Percentiles rank a stretch among this genome's conserved stretches.
Conservation (phyloP, 805 yeast genomes). For the Candida qinlingensis region DNA sequence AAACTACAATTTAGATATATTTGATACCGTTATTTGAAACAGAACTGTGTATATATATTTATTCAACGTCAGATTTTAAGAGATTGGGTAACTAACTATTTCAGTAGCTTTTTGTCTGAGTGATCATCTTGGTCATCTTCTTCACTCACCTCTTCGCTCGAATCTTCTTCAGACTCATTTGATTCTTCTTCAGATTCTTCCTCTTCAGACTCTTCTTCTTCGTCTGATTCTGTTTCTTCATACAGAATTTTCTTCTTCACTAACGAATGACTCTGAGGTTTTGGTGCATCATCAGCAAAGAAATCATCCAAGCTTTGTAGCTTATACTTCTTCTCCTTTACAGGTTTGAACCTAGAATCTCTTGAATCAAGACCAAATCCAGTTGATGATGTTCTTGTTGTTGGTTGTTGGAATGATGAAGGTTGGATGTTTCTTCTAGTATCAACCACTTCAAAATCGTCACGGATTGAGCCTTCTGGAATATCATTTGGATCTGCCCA, state of each 20-base stretch:
- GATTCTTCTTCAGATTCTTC: slow-evolving; percentile 25
- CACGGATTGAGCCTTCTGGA: slow-evolving; percentile 32
- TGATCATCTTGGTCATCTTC: slow-evolving; percentile 1
- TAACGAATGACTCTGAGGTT: slow-evolving; percentile 4
- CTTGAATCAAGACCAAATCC: neutral
- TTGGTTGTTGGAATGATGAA: neutral
- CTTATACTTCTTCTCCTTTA: slow-evolving; percentile 39
- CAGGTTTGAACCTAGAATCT: neutral
- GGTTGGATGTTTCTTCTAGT: slow-evolving; percentile 25
- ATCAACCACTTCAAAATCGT: slow-evolving; percentile 35
- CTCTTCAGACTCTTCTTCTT: slow-evolving; percentile 18
- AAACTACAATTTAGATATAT: slow-evolving; percentile 15
- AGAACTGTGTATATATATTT: neutral
- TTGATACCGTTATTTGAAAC: slow-evolving; percentile 19
- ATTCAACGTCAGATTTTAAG: too few relatives aligned
- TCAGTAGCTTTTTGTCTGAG: slow-evolving; percentile 23
- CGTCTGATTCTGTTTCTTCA: slow-evolving; percentile 8
- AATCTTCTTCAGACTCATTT: slow-evolving; percentile 20
- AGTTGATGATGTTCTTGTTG: neutral
- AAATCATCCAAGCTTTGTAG: slow-evolving; percentile 86
- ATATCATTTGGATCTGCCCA: slow-evolving; percentile 40
- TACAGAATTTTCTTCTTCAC: slow-evolving; percentile 16
- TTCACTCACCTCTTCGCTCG: neutral
- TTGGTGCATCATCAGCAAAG: slow-evolving; percentile 45
- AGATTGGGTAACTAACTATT: too few relatives aligned